phyloP scores from a whole-genome alignment of 2,329 filamentous ascomycete genomes.

The Talaromyces verruculosus region DNA sequence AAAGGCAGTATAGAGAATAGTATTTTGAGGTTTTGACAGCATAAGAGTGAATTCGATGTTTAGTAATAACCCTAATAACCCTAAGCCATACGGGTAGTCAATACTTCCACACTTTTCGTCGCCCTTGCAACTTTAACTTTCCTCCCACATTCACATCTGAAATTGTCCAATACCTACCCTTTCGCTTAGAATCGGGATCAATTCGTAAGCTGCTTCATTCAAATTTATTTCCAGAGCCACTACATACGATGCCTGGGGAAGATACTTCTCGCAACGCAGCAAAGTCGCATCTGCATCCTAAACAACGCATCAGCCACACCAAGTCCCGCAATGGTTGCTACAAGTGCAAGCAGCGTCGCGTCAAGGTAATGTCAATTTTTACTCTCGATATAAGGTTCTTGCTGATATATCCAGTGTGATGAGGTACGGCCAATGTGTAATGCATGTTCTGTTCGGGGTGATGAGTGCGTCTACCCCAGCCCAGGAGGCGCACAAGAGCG shows the following conservation, averaged over 20 bases:
- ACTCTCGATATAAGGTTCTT: neutral
- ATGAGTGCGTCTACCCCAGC: neutral
- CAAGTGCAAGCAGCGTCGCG: conserved; percentile 1
- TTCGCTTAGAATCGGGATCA: no score
- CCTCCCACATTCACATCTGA: neutral
- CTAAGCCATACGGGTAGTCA: neutral
- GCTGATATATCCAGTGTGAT: neutral
- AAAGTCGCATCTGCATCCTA: neutral
- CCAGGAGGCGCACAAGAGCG: neutral
- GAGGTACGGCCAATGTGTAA: neutral
- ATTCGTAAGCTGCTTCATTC: neutral
- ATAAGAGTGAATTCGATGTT: neutral
- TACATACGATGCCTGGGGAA: neutral
- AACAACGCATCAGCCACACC: neutral
- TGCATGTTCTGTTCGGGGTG: neutral
- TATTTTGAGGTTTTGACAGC: neutral
- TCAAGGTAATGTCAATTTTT: neutral
- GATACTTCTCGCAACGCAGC: neutral
- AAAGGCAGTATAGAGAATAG: neutral
- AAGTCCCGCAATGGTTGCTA: conserved; percentile 6
- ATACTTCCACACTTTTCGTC: neutral
- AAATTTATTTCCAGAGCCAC: neutral
- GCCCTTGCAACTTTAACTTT: neutral
- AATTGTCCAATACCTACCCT: neutral
- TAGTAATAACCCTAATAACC: neutral